Evolutionary conservation across 768 basidiomycete species (phyloP).

Genomic region (Chalciporus pseudorubinellus): DNA sequence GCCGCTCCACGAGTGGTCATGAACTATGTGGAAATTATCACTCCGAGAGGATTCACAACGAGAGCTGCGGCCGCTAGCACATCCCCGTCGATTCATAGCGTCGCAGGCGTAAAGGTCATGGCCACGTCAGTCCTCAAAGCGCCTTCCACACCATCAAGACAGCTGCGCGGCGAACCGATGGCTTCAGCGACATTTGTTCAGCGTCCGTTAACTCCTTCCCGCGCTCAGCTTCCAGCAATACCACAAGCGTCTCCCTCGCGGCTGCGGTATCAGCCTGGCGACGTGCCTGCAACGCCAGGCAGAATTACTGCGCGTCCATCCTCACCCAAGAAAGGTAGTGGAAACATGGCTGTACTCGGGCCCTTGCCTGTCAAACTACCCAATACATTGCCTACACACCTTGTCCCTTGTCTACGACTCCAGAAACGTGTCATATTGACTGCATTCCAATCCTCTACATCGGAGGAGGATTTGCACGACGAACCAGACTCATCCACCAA

Average conservation of each 20-base stretch:
- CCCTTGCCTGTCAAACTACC: conserved; percentile 25
- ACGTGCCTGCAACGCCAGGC: conserved; percentile 18
- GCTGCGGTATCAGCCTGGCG: neutral
- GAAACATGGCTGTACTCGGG: neutral
- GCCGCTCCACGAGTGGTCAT: conserved; percentile 23
- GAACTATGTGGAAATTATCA: conserved; percentile 33
- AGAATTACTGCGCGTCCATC: conserved; percentile 6
- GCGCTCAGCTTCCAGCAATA: conserved; percentile 10
- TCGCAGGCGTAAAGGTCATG: neutral
- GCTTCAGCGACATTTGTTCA: conserved; percentile 1
- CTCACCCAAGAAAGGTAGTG: conserved; percentile 15
- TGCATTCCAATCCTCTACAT: conserved; percentile 38
- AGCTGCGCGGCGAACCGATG: neutral
- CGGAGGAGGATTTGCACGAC: conserved; percentile 27
- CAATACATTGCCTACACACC: conserved; percentile 37
- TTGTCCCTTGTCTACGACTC: conserved; percentile 44
- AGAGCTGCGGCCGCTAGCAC: neutral
- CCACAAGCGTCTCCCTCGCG: conserved; percentile 20
- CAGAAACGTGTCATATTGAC: conserved; percentile 59
- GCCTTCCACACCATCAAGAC: conserved; percentile 23
- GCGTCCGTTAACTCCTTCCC: conserved; percentile 16
- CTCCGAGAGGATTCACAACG: conserved; percentile 17
- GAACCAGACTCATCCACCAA: conserved; percentile 46
- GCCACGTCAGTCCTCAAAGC: neutral
- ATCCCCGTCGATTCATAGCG: conserved; percentile 12